phyloP scores from a whole-genome alignment of 441 rosid genomes.

The Metrosideros polymorpha region DNA sequence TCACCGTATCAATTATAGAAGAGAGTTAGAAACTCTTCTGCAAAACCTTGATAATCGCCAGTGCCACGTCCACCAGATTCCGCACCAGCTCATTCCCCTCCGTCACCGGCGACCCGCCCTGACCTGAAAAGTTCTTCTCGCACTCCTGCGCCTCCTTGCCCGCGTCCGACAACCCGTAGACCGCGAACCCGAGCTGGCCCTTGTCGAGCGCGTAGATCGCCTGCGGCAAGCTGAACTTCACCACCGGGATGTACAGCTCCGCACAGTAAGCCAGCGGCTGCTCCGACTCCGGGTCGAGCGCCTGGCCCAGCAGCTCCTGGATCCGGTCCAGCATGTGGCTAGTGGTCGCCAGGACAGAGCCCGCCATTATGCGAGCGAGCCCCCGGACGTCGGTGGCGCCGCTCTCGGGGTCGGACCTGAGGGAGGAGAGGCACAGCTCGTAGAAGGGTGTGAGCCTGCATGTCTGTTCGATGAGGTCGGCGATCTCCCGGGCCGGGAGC shows the following conservation, averaged over 20 bases:
- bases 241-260: neutral
- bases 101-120: neutral
- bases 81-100: conserved; percentile 1
- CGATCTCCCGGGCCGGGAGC: neutral
- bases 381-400: neutral
- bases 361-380: neutral
- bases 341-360: neutral
- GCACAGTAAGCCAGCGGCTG: neutral
- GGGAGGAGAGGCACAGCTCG: neutral
- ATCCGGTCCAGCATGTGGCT: neutral
- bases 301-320: neutral
- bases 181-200: conserved; percentile 6
- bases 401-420: neutral
- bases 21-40: neutral
- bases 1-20: neutral
- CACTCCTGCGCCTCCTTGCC: neutral
- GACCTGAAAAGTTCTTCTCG: neutral
- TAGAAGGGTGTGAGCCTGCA: conserved; percentile 1
- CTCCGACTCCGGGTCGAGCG: neutral
- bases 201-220: neutral
- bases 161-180: neutral
- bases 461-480: neutral
- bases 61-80: conserved; percentile 6
- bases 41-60: conserved; percentile 5
- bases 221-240: neutral